Percentiles rank a stretch among this genome's conserved stretches.
Evolutionary conservation across 352 stramenopile genomes (phyloP).

Genomic region (Phytopythium mirpurense): DNA sequence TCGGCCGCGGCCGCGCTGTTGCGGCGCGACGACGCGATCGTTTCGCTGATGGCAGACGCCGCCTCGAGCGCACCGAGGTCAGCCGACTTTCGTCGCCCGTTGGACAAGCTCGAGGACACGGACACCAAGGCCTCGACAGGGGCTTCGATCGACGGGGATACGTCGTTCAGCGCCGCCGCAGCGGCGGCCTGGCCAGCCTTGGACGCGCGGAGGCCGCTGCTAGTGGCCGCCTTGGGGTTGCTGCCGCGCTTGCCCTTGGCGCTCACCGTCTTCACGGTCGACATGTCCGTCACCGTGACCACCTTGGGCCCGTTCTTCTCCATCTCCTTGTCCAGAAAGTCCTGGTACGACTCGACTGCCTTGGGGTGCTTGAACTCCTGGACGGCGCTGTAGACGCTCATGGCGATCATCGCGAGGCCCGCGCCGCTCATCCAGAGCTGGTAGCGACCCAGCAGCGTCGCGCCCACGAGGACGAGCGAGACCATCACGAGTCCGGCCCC

Average conservation of each 20-base stretch:
- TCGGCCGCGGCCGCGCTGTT: constrained; percentile 20
- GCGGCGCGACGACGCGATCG: neutral
- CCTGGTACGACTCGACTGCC: constrained; percentile 37
- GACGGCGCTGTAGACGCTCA: constrained; percentile 55
- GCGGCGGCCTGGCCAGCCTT: constrained; percentile 17
- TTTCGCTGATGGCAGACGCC: neutral
- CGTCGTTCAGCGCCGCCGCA: constrained; percentile 37
- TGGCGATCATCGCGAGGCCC: constrained; percentile 51
- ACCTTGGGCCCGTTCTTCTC: constrained; percentile 34
- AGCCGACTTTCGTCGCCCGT: constrained; percentile 21
- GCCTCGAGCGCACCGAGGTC: constrained; percentile 28
- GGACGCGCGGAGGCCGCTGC: neutral
- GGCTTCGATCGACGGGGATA: constrained; percentile 30
- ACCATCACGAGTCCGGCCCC: constrained; percentile 27
- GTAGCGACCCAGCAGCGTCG: constrained; percentile 41
- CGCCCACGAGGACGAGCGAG: constrained; percentile 34
- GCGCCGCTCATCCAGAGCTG: constrained; percentile 67
- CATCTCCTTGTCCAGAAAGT: constrained; percentile 55
- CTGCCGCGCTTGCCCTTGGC: constrained; percentile 11
- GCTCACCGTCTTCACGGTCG: constrained; percentile 22
- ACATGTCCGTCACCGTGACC: constrained; percentile 45
- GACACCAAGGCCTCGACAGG: constrained; percentile 4
- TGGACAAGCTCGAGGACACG: constrained; percentile 1
- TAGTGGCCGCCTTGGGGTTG: constrained; percentile 13
- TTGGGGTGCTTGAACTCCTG: constrained; percentile 53